phyloP scores from a whole-genome alignment of 2,329 filamentous ascomycete species.

The Blastomyces gilchristii region DNA sequence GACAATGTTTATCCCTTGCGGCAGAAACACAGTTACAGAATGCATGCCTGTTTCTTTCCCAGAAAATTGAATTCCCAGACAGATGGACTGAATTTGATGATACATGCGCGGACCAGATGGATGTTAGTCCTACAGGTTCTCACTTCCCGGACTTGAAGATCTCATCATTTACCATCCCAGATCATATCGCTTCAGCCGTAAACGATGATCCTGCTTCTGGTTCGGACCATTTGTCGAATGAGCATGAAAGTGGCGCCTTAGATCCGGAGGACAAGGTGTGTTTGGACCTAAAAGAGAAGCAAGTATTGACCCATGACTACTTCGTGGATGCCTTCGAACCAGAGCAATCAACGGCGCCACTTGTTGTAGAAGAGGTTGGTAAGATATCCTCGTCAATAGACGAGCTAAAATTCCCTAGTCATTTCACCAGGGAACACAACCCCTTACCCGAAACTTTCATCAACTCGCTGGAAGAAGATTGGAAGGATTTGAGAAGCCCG shows the following conservation, averaged over 20 bases:
- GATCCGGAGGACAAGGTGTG: neutral
- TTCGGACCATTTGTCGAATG: neutral
- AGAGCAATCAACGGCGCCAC: neutral
- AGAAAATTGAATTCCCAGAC: conserved; percentile 4
- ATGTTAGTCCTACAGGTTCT: neutral
- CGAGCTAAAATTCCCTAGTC: neutral
- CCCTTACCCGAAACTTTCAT: neutral
- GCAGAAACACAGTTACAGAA: neutral
- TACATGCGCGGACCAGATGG: neutral
- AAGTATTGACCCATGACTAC: neutral
- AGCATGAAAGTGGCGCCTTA: neutral
- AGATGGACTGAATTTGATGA: conserved; percentile 1
- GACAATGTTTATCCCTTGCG: neutral
- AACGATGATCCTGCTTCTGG: neutral
- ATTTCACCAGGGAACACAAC: neutral
- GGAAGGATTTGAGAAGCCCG: neutral
- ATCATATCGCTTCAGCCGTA: neutral
- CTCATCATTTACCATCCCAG: neutral
- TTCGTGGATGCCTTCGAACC: neutral
- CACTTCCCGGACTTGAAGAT: neutral
- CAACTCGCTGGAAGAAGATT: neutral
- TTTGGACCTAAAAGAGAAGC: neutral
- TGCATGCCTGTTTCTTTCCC: neutral
- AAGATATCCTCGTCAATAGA: neutral
- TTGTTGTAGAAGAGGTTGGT: neutral